phyloP scores from a whole-genome alignment of 192 early-diverging fungal species.

The Jimgerdemannia flammicorona region DNA sequence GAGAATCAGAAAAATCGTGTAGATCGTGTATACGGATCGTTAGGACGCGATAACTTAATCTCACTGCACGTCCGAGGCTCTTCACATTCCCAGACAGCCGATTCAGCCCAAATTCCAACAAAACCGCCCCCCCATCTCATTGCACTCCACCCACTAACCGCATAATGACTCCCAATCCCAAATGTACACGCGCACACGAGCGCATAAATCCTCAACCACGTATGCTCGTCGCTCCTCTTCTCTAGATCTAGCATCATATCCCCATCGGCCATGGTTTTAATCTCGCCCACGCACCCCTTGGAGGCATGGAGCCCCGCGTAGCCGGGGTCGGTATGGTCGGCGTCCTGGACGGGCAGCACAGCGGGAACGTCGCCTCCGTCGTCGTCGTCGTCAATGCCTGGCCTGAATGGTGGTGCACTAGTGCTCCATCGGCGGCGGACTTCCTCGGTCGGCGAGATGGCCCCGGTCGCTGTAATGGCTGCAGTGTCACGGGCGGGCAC shows the following conservation, averaged over 20 bases:
- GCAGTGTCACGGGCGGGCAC: background rate
- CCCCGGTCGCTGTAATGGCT: background rate
- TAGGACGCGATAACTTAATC: too few relatives aligned
- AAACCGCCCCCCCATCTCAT: background rate
- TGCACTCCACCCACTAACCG: background rate
- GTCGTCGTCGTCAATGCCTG: background rate
- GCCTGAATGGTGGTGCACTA: background rate
- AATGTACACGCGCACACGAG: background rate
- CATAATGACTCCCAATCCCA: background rate
- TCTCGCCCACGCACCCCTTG: background rate
- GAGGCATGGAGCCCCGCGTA: background rate
- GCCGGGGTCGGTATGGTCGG: background rate
- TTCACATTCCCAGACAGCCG: too few relatives aligned
- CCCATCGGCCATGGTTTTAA: background rate
- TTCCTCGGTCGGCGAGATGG: background rate
- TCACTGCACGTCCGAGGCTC: too few relatives aligned
- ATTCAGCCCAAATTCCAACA: background rate
- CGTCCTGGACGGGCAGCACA: background rate
- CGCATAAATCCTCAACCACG: background rate
- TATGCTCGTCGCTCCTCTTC: background rate
- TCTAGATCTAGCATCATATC: background rate
- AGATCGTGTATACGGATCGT: too few relatives aligned
- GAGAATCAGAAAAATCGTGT: background rate
- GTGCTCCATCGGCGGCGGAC: background rate
- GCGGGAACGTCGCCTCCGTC: background rate